Conservation (phyloP, 2,329 filamentous ascomycete species). For the Blastomyces silverae region DNA sequence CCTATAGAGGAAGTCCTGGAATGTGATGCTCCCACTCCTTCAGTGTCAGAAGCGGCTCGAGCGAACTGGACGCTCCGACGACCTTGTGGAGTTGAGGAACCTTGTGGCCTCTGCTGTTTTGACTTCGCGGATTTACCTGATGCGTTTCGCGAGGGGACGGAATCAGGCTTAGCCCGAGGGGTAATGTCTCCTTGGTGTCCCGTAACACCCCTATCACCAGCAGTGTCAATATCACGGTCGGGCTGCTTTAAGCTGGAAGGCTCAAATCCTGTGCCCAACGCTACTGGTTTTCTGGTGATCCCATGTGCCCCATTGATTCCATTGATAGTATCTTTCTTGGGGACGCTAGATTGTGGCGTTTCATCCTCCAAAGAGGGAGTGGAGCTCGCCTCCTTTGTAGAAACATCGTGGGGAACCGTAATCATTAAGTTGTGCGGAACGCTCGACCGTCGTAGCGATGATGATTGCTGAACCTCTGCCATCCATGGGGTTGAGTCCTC, state of each 20-base stretch:
- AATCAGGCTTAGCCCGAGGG: constrained; percentile 20
- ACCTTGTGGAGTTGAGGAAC: constrained; percentile 38
- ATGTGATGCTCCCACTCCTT: constrained; percentile 45
- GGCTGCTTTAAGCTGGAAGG: neutral
- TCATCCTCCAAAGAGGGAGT: neutral
- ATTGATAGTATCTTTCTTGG: neutral
- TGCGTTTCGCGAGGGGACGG: constrained; percentile 24
- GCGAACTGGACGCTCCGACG: constrained; percentile 72
- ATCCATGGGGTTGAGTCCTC: neutral
- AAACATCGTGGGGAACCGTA: neutral
- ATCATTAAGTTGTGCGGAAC: constrained; percentile 1
- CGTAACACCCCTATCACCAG: neutral
- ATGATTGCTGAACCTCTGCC: constrained; percentile 1
- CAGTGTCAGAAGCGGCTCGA: constrained; percentile 46
- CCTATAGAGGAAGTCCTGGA: constrained; percentile 61
- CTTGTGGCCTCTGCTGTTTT: constrained; percentile 27
- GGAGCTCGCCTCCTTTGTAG: neutral
- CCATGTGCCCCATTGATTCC: neutral
- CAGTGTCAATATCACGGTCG: neutral
- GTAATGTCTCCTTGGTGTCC: neutral
- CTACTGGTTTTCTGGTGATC: neutral
- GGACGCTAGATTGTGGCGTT: neutral
- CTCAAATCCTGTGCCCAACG: constrained; percentile 2
- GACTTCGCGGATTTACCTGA: constrained; percentile 26
- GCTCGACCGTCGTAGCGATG: constrained; percentile 2